A percentile compares a stretch with the other conserved stretches of the same genome.
Conservation (phyloP, 148 eudicot genomes). For the Camellia sinensis region DNA sequence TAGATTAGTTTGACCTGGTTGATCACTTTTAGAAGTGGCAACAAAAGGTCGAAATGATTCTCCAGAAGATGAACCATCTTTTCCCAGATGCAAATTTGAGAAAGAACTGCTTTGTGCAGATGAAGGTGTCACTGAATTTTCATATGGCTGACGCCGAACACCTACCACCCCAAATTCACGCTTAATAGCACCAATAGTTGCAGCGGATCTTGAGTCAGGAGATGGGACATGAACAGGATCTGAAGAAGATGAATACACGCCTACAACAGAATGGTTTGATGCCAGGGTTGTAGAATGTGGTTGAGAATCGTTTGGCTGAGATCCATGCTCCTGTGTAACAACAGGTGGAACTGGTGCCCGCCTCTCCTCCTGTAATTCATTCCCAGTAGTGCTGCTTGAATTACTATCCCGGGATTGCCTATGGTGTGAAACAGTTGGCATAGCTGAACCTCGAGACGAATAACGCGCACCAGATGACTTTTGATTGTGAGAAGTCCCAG, state of each 20-base stretch:
- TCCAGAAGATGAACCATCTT: constrained; percentile 37
- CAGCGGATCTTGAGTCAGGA: constrained; percentile 60
- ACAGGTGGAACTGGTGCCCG: constrained; percentile 26
- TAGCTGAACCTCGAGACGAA: constrained; percentile 34
- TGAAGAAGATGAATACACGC: constrained; percentile 81
- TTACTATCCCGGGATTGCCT: constrained; percentile 35
- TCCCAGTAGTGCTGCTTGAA: constrained; percentile 27
- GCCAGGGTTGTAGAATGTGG: constrained; percentile 28
- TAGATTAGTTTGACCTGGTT: constrained; percentile 35
- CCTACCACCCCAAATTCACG: constrained; percentile 93
- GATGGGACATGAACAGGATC: constrained; percentile 98
- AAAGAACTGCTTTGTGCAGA: constrained; percentile 43
- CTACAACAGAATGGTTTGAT: constrained; percentile 56
- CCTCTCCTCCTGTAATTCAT: constrained; percentile 36
- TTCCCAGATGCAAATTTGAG: constrained; percentile 39
- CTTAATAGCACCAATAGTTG: constrained; percentile 69
- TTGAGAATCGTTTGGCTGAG: constrained; percentile 41
- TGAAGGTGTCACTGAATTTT: constrained; percentile 44
- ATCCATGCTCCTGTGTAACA: constrained; percentile 32
- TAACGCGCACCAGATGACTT: constrained; percentile 31
- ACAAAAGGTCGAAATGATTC: constrained; percentile 35
- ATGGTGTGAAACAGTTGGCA: constrained; percentile 35
- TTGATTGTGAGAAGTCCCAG: constrained; percentile 39
- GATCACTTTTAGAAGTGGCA: constrained; percentile 42
- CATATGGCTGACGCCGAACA: constrained; percentile 62